These are phyloP conservation scores for Ogataea siamensis DNA, from an alignment of 805 yeast species.

Conservation along the genomic window DNA sequence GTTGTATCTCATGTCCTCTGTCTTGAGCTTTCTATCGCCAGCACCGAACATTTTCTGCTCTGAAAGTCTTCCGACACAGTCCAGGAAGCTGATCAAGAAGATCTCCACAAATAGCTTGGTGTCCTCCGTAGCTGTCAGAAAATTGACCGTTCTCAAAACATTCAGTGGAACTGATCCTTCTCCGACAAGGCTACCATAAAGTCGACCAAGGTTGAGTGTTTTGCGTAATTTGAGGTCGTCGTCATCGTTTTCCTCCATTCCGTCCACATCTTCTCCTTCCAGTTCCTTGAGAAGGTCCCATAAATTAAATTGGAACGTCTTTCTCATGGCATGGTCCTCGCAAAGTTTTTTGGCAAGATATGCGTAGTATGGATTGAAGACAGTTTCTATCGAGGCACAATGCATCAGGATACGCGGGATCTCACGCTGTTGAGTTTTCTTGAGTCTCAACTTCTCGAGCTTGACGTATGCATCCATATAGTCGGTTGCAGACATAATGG, in stretches of 20 bases:
- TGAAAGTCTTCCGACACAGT: slow-evolving; percentile 60
- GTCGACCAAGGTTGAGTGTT: slow-evolving; percentile 70
- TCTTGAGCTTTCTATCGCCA: slow-evolving; percentile 35
- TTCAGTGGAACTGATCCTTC: slow-evolving; percentile 75
- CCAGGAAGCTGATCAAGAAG: slow-evolving; percentile 64
- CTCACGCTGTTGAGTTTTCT: slow-evolving; percentile 78
- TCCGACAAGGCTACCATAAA: slow-evolving; percentile 73
- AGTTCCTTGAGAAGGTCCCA: slow-evolving; percentile 83
- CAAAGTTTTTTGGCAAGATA: slow-evolving; percentile 75
- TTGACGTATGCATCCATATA: slow-evolving; percentile 83
- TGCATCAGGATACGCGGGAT: slow-evolving; percentile 83
- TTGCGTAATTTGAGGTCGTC: slow-evolving; percentile 59
- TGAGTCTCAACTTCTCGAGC: slow-evolving; percentile 74
- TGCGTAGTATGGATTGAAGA: slow-evolving; percentile 88
- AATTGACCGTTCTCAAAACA: slow-evolving; percentile 68
- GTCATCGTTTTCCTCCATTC: slow-evolving; percentile 36
- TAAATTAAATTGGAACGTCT: slow-evolving; percentile 81
- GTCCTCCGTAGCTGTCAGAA: slow-evolving; percentile 62
- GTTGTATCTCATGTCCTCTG: slow-evolving; percentile 34
- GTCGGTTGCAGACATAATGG: slow-evolving; percentile 94
- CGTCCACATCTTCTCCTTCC: slow-evolving; percentile 43
- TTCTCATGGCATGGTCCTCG: slow-evolving; percentile 68
- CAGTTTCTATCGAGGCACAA: slow-evolving; percentile 79
- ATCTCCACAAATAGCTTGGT: slow-evolving; percentile 70
- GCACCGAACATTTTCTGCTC: slow-evolving; percentile 47